Evolutionary conservation across 192 early-diverging fungal genomes (phyloP).

Genomic region (Blastocladiella britannica): DNA sequence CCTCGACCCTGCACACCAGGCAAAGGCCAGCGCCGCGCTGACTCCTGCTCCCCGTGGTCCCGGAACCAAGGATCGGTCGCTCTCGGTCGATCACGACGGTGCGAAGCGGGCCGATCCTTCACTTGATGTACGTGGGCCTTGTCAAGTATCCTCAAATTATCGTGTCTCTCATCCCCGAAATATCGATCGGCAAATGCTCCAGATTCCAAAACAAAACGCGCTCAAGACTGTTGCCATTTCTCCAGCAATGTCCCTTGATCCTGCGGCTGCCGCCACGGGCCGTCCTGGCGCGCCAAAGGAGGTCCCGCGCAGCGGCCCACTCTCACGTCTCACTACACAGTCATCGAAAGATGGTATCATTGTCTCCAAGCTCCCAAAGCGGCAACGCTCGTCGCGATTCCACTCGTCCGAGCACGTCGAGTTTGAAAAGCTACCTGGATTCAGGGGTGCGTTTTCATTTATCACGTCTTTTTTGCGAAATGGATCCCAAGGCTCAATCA

Average conservation of each 20-base stretch:
- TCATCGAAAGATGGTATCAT: constrained; percentile 41
- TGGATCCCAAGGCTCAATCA: background rate
- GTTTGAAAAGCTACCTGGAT: constrained; percentile 46
- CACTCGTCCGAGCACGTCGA: constrained; percentile 61
- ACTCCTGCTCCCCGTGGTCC: background rate
- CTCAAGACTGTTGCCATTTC: background rate
- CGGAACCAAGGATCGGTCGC: background rate
- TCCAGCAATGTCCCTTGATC: background rate
- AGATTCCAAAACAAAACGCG: background rate
- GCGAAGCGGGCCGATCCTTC: too few species aligned
- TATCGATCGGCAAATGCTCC: background rate
- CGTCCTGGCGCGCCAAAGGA: background rate
- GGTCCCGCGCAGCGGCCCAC: background rate
- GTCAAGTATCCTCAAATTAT: background rate
- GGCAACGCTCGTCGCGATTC: constrained; percentile 72
- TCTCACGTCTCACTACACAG: background rate
- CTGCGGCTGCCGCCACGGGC: background rate
- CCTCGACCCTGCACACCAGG: background rate
- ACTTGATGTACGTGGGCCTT: too few species aligned
- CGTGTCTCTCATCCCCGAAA: background rate
- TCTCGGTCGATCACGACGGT: too few species aligned
- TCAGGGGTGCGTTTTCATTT: constrained; percentile 38
- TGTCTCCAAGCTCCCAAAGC: constrained; percentile 53
- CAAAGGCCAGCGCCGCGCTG: background rate
- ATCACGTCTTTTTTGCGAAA: background rate